Evolutionary conservation across 495 filamentous ascomycete species (phyloP), one percentile per base, ranked within the genome.

Genomic region (Penicillium arizonense): DNA sequence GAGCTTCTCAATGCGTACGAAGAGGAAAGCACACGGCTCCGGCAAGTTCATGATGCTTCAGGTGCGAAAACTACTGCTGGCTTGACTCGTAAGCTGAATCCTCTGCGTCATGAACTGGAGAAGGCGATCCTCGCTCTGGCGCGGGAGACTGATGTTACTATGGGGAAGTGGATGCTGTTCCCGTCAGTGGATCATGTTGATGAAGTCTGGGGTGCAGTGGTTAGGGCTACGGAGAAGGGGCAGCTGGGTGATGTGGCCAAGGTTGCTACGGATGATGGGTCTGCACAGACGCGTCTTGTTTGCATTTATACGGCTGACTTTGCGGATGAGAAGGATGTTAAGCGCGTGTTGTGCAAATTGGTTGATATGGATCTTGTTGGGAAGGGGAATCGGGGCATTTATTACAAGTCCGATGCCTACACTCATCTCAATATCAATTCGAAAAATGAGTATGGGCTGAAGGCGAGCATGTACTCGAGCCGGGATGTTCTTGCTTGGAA

Each of bases 131-230:
- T 79, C 5, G 67, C 76, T 3, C 60, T 85, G 7, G 89, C 88
- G 7, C 67, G 71, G 8, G 68, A 78, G 41, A 77, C 68, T 5
- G 72, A 71, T n/a, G 76, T 81, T 14, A 77, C 74, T n/a, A 67
- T 69, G n/a, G 87, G 88, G 36, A 91, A 90, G 67, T 95, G 91
- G 91, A 89, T 96, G 87, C 58, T 96, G n/a, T 91, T 91, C 59
- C 80, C 82, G 2, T 57, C 68, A 3, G 52, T 65, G 5, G 67
- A 73, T 3, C 58, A 78, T n/a, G 79, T 91, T 10, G 81, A 90
- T 61, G 63, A 70, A 4, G 53, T 76, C 11, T 96, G 90, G 90
- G 69, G 58, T 3, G 69, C 68, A 14, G 69, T 96, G 3, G 87
- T 82, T 4, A 74, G 69, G 13, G 88, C 81, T 0, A 85, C 87